Conservation (phyloP, 495 filamentous ascomycete species). For the Penicillium argentinense region DNA sequence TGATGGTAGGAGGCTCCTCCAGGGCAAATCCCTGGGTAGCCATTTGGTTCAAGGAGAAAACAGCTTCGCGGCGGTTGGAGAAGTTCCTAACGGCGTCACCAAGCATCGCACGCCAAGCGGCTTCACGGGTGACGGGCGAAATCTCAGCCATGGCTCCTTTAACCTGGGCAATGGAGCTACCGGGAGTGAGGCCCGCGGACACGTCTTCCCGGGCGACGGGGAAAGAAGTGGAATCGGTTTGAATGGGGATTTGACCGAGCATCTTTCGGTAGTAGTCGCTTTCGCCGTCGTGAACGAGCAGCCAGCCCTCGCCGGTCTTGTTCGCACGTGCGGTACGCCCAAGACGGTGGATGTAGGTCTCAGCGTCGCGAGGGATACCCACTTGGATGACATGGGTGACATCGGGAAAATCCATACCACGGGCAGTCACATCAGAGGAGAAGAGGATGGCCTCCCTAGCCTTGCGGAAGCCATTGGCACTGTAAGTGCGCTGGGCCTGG, state of each 20-base stretch:
- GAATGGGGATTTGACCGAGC: conserved; percentile 64
- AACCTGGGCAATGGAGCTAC: conserved; percentile 37
- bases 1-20: conserved; percentile 54
- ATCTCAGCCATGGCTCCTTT: conserved; percentile 33
- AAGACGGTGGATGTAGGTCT: conserved; percentile 73
- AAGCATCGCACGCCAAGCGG: conserved; percentile 55
- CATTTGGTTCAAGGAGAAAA: conserved; percentile 63
- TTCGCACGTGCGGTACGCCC: conserved; percentile 73
- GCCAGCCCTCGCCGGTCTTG: conserved; percentile 77
- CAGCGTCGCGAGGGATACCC: conserved; percentile 57
- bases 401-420: conserved; percentile 81
- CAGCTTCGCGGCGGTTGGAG: conserved; percentile 33
- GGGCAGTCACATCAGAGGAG: conserved; percentile 90
- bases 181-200: conserved; percentile 35
- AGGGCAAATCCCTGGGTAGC: conserved; percentile 61
- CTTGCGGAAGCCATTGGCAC: conserved; percentile 69
- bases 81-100: conserved; percentile 32
- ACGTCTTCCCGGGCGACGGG: conserved; percentile 53
- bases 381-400: conserved; percentile 73
- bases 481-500: conserved; percentile 65
- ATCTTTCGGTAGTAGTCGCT: conserved; percentile 41
- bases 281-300: conserved; percentile 67
- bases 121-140: conserved; percentile 39
- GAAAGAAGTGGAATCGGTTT: conserved; percentile 52
- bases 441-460: conserved; percentile 70